Evolutionary conservation across 2,329 filamentous ascomycete species (phyloP).

Genomic region (Amauroascus verrucosus): DNA sequence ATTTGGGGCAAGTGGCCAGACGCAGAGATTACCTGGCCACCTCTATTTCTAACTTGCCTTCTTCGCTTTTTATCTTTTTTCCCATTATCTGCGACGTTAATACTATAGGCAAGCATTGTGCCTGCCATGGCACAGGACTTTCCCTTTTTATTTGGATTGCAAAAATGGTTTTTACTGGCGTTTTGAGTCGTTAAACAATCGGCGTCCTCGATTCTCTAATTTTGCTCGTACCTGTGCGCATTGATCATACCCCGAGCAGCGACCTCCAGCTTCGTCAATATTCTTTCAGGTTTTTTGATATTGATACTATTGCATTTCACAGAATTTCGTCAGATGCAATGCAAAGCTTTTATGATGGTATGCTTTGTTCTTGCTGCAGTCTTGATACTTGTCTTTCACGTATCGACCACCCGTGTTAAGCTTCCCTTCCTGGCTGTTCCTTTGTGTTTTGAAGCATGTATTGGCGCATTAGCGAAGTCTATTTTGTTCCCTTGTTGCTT

Average conservation of each 20-base stretch:
- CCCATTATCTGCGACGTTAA: not conserved
- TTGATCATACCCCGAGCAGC: conserved; percentile 6
- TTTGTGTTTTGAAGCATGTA: conserved; percentile 8
- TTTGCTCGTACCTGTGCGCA: not conserved
- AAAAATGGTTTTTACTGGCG: not conserved
- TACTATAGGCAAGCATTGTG: not conserved
- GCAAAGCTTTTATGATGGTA: conserved; percentile 2
- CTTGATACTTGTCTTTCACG: not conserved
- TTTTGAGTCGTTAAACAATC: not conserved
- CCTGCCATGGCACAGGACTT: not conserved
- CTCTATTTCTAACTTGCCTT: not conserved
- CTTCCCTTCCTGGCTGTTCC: not conserved
- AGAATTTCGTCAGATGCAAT: not conserved
- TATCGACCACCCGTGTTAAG: not conserved
- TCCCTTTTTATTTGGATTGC: not conserved
- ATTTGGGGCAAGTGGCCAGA: not conserved
- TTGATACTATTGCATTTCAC: not conserved
- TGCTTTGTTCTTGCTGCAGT: not conserved
- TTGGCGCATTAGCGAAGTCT: conserved; percentile 6
- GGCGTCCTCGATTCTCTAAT: not conserved
- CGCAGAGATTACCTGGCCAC: not conserved
- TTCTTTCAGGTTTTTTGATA: not conserved
- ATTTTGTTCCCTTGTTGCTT: not conserved
- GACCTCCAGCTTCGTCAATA: not conserved
- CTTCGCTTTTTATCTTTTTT: not conserved